Base-by-base conservation (phyloP, 1,284 basidiomycete genomes). In the Farysia itapuensis region DNA sequence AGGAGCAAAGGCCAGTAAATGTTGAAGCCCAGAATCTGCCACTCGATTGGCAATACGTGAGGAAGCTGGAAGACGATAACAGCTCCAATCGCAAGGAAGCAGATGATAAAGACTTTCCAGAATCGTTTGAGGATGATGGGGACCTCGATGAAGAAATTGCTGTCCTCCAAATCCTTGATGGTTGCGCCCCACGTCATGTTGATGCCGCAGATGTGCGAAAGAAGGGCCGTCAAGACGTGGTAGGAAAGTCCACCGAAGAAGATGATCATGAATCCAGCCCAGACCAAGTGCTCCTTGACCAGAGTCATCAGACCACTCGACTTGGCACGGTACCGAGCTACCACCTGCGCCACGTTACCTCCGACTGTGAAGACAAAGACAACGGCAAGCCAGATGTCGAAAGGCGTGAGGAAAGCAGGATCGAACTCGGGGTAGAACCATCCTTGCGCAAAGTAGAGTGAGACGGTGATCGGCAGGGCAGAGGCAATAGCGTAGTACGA, bases 111-210 rank as follows among this genome's bases (percentile, higher is more conserved):
- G 3, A 84, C 80, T 26, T 43, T 39, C 61, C 65, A 70, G 50
- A 64, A 63, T 13, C 53, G 25, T 34, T 49, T 48, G 28, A 65
- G 79, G 74, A 90, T 90, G 52, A 82, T 83, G 0, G 90, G 90
- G 7, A 90, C 84, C 75, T 92, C 89, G 40, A 86, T 83, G 83
- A 88, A 91, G 80, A 91, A 90, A 77, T 90, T 90, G 36, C 39
- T 40, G 24, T 66, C 50, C 18, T 58, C 54, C 23, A 68, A 25
- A 20, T 64, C 60, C 54, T 70, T 67, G 56, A 52, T 23, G 18
- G 67, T 70, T 0, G 67, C 47, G 7, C 49, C 83, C 87, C 87
- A 90, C 9, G 82, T 83, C 80, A 91, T 91, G 77, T 90, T 84
- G 78, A 88, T 88, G 3, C 87, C 87, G 76, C 90, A 84, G 43